Evolutionary conservation across 2,329 filamentous ascomycete species (phyloP).

Genomic region (Blastomyces emzantsi): DNA sequence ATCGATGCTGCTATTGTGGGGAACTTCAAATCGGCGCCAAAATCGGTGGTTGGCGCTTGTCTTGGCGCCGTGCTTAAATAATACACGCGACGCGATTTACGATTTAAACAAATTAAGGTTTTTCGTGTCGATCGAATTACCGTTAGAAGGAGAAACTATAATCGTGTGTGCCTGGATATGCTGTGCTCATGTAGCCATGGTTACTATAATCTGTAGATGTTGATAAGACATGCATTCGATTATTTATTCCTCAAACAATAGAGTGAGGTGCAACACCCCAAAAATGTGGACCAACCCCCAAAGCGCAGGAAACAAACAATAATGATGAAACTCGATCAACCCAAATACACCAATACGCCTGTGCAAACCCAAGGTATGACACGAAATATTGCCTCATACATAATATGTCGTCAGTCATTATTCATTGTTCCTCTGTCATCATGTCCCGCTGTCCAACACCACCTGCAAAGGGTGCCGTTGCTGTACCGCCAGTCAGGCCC

Average conservation of each 20-base stretch:
- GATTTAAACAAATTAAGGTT: too few species aligned
- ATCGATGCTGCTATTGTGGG: background rate
- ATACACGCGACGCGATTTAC: background rate
- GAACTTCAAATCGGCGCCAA: background rate
- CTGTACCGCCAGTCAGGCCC: constrained; percentile 49
- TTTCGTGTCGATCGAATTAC: too few species aligned
- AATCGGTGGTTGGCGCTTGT: constrained; percentile 2
- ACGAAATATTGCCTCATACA: background rate
- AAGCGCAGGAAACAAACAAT: background rate
- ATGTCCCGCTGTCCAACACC: background rate
- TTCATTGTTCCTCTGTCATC: background rate
- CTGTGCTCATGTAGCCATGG: background rate
- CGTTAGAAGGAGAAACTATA: too few species aligned
- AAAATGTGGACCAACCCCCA: background rate
- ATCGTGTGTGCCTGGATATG: background rate
- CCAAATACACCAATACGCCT: background rate
- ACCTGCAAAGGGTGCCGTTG: background rate
- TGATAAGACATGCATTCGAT: background rate
- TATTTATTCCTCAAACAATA: background rate
- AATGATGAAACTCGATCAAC: background rate
- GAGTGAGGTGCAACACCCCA: too few species aligned
- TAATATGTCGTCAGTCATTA: background rate
- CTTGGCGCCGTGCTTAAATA: constrained; percentile 4
- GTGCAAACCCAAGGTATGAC: background rate
- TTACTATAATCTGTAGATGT: background rate